Conservation (phyloP, 371 early-diverging fungal genomes). For the Haplosporangium sp. region DNA sequence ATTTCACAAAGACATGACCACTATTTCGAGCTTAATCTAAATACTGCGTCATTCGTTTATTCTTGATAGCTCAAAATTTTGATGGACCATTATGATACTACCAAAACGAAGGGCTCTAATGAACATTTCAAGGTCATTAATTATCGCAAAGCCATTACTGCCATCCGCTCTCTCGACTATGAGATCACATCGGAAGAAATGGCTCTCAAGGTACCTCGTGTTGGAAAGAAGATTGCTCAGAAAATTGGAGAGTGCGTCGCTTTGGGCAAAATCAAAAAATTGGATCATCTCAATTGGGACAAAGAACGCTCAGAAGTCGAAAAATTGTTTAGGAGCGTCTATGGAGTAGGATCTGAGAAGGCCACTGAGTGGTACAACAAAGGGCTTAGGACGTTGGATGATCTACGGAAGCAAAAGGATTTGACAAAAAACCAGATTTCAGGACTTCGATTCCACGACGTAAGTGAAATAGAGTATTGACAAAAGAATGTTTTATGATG, state of each 20-base stretch:
- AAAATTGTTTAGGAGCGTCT: constrained; percentile 36
- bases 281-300: constrained; percentile 45
- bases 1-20: too few species aligned
- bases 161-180: constrained; percentile 46
- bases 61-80: constrained; percentile 28
- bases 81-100: constrained; percentile 46
- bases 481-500: too few species aligned
- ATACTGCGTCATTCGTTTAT: too few species aligned
- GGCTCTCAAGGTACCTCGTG: constrained; percentile 43
- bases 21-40: too few species aligned
- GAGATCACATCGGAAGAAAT: constrained; percentile 52
- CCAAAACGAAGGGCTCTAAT: constrained; percentile 34
- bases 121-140: constrained; percentile 53
- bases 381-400: constrained; percentile 43
- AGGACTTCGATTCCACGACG: constrained; percentile 38
- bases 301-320: constrained; percentile 34
- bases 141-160: constrained; percentile 55
- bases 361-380: constrained; percentile 48
- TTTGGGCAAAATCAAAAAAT: constrained; percentile 45
- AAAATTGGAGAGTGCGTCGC: constrained; percentile 54
- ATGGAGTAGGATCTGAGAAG: constrained; percentile 48
- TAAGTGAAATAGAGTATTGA: neutral
- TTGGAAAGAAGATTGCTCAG: constrained; percentile 50
- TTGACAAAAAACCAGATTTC: constrained; percentile 42
- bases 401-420: constrained; percentile 32